These are phyloP conservation scores for Wallacemonas sp. DNA, from an alignment of 208 protist species.

Conservation along the genomic window DNA sequence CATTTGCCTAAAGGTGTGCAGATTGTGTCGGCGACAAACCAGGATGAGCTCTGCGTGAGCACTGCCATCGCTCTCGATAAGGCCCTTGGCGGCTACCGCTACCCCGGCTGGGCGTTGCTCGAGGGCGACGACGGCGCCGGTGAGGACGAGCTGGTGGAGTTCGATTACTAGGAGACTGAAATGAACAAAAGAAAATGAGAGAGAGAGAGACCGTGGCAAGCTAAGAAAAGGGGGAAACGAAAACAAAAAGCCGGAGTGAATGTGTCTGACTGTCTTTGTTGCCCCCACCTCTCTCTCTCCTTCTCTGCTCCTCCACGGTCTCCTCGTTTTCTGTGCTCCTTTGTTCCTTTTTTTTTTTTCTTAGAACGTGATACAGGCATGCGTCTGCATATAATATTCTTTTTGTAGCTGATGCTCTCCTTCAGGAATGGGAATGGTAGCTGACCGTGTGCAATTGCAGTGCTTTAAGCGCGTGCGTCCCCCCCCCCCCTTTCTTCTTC, in stretches of 20 bases:
- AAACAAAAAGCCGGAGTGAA: too few species aligned
- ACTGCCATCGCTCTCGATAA: constrained; percentile 61
- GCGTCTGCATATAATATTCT: too few species aligned
- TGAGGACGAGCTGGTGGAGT: constrained; percentile 8
- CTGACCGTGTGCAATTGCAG: too few species aligned
- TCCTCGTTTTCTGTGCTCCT: not conserved
- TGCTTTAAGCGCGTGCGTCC: not conserved
- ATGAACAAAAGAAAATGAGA: not conserved
- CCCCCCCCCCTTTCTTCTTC: constrained; percentile 4
- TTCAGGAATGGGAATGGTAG: too few species aligned
- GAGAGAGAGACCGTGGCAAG: not conserved
- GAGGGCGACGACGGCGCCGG: constrained; percentile 37
- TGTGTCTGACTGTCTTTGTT: not conserved
- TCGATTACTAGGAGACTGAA: not conserved
- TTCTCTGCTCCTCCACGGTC: not conserved
- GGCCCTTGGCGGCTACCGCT: constrained; percentile 76
- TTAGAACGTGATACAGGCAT: not conserved
- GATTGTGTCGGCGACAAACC: constrained; percentile 56
- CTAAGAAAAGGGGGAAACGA: constrained; percentile 12
- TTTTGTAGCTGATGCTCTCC: too few species aligned
- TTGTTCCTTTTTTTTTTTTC: constrained; percentile 11
- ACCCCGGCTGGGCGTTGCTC: constrained; percentile 72
- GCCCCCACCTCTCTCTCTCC: not conserved
- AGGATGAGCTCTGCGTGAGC: constrained; percentile 75
- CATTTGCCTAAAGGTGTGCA: constrained; percentile 88